Conservation (phyloP, 345 rosid species). For the Linum trigynum region DNA sequence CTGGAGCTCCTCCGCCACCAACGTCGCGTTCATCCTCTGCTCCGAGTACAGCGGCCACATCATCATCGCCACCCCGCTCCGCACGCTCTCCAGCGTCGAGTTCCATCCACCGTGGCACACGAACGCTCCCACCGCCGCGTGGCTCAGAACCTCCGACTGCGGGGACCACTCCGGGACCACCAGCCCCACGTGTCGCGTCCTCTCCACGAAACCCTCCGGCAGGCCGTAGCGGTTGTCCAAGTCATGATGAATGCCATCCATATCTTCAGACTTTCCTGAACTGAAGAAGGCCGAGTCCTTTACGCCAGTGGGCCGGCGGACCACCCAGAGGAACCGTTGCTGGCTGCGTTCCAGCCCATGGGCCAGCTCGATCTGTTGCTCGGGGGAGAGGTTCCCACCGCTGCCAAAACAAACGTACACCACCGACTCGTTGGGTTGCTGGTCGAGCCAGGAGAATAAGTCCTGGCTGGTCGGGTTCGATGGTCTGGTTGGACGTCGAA, state of each 20-base stretch:
- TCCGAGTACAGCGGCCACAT: not conserved
- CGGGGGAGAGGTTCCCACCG: slow-evolving; percentile 14
- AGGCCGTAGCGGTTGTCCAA: not conserved
- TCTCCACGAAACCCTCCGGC: not conserved
- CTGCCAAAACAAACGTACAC: slow-evolving; percentile 50
- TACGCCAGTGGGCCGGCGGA: slow-evolving; percentile 12
- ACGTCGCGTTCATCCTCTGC: not conserved
- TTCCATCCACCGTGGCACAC: not conserved
- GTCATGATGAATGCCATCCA: not conserved
- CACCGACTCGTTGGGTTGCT: slow-evolving; percentile 28
- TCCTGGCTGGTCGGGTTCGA: not conserved
- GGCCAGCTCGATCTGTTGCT: slow-evolving; percentile 41
- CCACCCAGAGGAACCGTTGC: slow-evolving; percentile 42
- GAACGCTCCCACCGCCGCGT: not conserved
- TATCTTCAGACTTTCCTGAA: not conserved
- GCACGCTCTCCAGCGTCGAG: not conserved
- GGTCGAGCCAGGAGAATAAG: slow-evolving; percentile 36
- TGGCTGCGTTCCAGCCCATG: slow-evolving; percentile 31
- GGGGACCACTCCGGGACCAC: not conserved
- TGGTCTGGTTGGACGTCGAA: not conserved
- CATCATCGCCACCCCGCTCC: not conserved
- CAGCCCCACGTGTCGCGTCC: not conserved
- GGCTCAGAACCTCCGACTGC: not conserved
- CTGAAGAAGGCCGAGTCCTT: not conserved
- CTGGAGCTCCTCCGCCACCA: slow-evolving; percentile 12